Percentiles rank a stretch among this genome's conserved stretches.
phyloP scores from a whole-genome alignment of 169 alveolate species.

The Plasmodium inui region DNA sequence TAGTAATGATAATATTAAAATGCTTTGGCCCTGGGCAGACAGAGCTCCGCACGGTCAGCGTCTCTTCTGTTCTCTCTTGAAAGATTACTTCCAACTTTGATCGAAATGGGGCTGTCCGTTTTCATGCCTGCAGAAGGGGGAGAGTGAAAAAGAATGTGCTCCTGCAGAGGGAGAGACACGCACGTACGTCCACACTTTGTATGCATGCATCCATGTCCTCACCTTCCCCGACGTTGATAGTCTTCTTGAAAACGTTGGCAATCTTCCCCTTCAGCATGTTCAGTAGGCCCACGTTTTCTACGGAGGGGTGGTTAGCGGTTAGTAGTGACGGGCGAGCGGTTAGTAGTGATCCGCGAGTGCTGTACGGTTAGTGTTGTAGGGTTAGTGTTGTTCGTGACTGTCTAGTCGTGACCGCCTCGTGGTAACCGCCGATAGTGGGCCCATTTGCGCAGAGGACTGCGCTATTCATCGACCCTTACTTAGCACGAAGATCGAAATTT shows the following conservation, averaged over 20 bases:
- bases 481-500: slow-evolving; percentile 14
- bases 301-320: not conserved
- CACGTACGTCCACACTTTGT: not conserved
- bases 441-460: not conserved
- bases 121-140: slow-evolving; percentile 1
- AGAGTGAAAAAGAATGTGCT: not conserved
- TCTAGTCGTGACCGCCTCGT: too few species aligned
- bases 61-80: not conserved
- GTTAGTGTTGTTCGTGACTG: too few species aligned
- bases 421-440: not conserved
- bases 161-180: not conserved
- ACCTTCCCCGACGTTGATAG: slow-evolving; percentile 34
- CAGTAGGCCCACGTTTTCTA: slow-evolving; percentile 38
- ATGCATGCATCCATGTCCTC: not conserved
- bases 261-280: slow-evolving; percentile 38
- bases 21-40: not conserved
- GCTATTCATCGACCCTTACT: slow-evolving; percentile 23
- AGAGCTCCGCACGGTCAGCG: not conserved
- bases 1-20: too few species aligned
- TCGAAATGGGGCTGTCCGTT: slow-evolving; percentile 49
- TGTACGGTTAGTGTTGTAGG: not conserved
- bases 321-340: too few species aligned
- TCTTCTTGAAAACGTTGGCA: slow-evolving; percentile 14
- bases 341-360: not conserved
- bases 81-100: slow-evolving; percentile 65